Base-by-base conservation (phyloP, 768 basidiomycete species). In the Amanita molliuscula region DNA sequence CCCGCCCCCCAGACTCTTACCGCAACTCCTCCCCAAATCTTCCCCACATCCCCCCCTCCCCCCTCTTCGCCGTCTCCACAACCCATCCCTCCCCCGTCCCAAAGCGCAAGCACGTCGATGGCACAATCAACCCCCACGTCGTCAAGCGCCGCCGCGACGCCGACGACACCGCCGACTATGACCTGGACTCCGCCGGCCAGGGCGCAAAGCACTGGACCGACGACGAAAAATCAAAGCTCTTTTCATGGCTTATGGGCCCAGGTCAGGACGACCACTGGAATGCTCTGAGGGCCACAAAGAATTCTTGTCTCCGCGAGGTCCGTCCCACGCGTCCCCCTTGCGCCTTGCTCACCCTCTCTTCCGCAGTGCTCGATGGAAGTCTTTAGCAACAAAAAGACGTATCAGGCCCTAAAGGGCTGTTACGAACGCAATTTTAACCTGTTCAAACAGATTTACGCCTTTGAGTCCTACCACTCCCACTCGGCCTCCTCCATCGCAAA, bases 201-300 rank as follows among this genome's bases (percentile, higher is more conserved):
- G 86, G 86, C 21, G 82, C 86, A 1, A 88, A 88, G 56, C 86
- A 89, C 57, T 89, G 86, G 86, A 84, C 84, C 0, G 87, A 88
- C 61, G 84, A 87, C 7, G 86, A 89, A 60, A 89, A 88, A 65
- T 74, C 83, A 11, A 79, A 76, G 54, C 68, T 89, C 41, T 89
- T 89, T 63, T 76, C 67, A 38, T 89, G 86, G 85, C 76, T 89
- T 42, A 84, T 89, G 79, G 84, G 76, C 18, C 67, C 65, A 10
- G 73, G 73, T 15, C 77, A 82, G 57, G 84, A 88, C 57, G 83
- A 86, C 16, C 83, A 87, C 53, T 89, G 86, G 81, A 84, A 81
- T 55, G 68, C 82, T 18, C 78, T 89, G 44, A 76, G 83, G 25
- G 82, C 84, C 3, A 83, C 84, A 6, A 89, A 88, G 67, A 89